These are phyloP conservation scores for Sporothrix phasma DNA, from an alignment of 2,329 filamentous ascomycete species.

Conservation along the genomic window DNA sequence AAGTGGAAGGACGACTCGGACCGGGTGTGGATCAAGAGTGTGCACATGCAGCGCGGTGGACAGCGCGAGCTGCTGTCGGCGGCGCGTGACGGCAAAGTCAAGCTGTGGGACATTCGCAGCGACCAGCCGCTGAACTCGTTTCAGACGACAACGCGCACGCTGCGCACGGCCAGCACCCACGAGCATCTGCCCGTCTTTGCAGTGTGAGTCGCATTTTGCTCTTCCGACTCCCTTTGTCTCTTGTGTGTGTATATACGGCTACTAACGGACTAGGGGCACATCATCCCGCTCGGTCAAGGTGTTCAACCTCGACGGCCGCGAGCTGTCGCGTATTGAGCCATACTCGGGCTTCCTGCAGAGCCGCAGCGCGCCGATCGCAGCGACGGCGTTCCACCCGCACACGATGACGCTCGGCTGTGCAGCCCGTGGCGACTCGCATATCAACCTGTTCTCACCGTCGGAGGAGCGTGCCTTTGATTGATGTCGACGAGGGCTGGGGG, in stretches of 20 bases:
- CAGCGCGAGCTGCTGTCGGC: slow-evolving; percentile 84
- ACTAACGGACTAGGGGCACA: slow-evolving; percentile 54
- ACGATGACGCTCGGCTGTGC: slow-evolving; percentile 83
- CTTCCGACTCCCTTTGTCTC: slow-evolving; percentile 1
- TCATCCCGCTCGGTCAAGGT: slow-evolving; percentile 82
- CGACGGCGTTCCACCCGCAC: slow-evolving; percentile 92
- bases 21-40: slow-evolving; percentile 87
- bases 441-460: slow-evolving; percentile 72
- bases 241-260: neutral
- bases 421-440: slow-evolving; percentile 75
- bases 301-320: slow-evolving; percentile 75
- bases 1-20: slow-evolving; percentile 87
- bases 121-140: slow-evolving; percentile 66
- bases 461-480: slow-evolving; percentile 16
- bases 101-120: slow-evolving; percentile 92
- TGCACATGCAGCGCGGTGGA: slow-evolving; percentile 93
- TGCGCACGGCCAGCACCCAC: slow-evolving; percentile 82
- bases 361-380: slow-evolving; percentile 70
- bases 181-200: slow-evolving; percentile 96
- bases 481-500: too few relatives aligned
- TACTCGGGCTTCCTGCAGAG: slow-evolving; percentile 81
- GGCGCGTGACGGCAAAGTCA: slow-evolving; percentile 85
- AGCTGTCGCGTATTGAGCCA: slow-evolving; percentile 76
- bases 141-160: slow-evolving; percentile 62
- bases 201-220: slow-evolving; percentile 52